Conservation (phyloP, 345 rosid genomes). For the Linum lewisii region DNA sequence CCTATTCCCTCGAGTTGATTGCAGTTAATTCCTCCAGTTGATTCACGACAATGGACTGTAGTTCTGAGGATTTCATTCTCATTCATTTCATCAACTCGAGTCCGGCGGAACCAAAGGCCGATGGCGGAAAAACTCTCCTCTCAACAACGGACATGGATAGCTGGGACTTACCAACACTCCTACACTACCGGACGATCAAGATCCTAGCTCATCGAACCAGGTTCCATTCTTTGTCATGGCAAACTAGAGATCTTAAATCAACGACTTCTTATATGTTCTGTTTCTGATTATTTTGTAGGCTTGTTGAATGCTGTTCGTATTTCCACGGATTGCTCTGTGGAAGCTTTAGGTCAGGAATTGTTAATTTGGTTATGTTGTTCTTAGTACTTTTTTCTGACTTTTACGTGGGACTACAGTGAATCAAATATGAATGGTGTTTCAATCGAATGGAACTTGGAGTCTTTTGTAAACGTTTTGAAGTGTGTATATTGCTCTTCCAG, state of each 20-base stretch:
- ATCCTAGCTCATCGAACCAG: conserved; percentile 41
- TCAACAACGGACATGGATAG: conserved; percentile 33
- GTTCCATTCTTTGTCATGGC: conserved; percentile 13
- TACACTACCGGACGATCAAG: conserved; percentile 28
- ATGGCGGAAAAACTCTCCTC: conserved; percentile 17
- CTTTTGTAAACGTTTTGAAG: conserved; percentile 37
- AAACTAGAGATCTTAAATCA: not conserved
- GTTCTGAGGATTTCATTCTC: conserved; percentile 26
- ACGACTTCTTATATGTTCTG: not conserved
- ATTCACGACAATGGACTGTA: conserved; percentile 29
- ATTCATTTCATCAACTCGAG: conserved; percentile 27
- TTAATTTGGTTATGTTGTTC: not conserved
- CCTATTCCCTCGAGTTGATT: too few relatives aligned
- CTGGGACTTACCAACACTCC: conserved; percentile 39
- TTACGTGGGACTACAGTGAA: conserved; percentile 33
- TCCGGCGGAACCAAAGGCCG: conserved; percentile 15
- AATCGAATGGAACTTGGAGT: conserved; percentile 44
- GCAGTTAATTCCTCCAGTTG: not conserved
- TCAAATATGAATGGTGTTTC: conserved; percentile 35
- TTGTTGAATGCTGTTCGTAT: conserved; percentile 46
- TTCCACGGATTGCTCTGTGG: conserved; percentile 54
- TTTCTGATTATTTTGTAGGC: conserved; percentile 24
- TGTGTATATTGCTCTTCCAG: conserved; percentile 32
- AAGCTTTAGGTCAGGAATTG: conserved; percentile 44
- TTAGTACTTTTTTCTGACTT: not conserved